Evolutionary conservation across 176 grass and related monocot species (phyloP), one percentile per base, ranked within the genome.

Genomic region (Zoysia japonica): DNA sequence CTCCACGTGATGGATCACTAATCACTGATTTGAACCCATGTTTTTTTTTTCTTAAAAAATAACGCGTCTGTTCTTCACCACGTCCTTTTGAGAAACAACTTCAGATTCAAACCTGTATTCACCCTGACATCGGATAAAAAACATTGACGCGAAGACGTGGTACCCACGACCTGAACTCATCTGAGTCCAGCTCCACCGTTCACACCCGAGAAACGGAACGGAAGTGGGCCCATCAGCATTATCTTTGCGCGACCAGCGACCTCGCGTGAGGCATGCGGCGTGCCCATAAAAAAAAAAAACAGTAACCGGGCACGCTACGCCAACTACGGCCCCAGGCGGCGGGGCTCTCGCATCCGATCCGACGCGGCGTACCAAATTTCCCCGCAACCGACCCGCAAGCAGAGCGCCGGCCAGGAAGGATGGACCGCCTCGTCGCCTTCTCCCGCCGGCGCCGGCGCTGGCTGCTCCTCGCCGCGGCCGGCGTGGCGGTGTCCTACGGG

Each of bases 401-500:
- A 43, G 44, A 20, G 64, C 17, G 11, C 64, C 53, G 19, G 20
- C 28, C 28, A 28, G 28, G 28, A 28, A 28, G 46, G 62, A 90
- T 90, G 88, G 76, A 86, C 62, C 17, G 68, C 35, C 82, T 97
- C 36, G 45, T 78, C 75, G 68, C 71, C 78, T 55, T 87, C 72
- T 85, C 89, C 49, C 79, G 62, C 47, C 88, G 88, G 3, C 96
- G 86, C 7, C 86, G 92, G n/a, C 88, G 92, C 40, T 69, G 84
- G 75, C 62, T 95, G 19, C 80, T 87, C 72, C 57, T 89, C n/a
- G 78, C 71, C 4, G 86, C 86, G 63, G 82, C 74, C 3, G 65
- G 76, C 7, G 16, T 69, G 8, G 82, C 74, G 17, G 80, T 82
- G 17, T 79, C 76, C 8, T 78, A 88, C 70, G 92, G 92, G 11